Conservation (phyloP, 345 rosid genomes). For the Salix koriyanagi region DNA sequence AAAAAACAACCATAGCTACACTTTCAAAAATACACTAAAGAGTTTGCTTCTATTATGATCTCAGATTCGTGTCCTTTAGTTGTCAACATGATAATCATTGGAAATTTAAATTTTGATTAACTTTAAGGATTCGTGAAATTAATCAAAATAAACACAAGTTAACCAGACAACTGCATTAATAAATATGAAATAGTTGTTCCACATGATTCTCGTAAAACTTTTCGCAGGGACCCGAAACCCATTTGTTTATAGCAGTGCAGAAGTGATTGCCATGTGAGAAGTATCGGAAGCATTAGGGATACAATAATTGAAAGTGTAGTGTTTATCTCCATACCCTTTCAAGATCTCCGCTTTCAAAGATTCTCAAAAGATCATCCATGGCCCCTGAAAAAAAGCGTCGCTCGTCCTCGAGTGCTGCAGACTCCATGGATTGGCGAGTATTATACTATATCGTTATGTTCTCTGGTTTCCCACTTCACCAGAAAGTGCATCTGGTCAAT, state of each 20-base stretch:
- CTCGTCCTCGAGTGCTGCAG: neutral
- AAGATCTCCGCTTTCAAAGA: neutral
- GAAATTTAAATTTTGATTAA: too few relatives aligned
- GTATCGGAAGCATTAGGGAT: neutral
- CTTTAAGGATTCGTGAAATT: too few relatives aligned
- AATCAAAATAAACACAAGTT: too few relatives aligned
- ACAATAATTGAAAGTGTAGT: neutral
- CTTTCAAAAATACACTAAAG: too few relatives aligned
- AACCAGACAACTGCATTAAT: too few relatives aligned
- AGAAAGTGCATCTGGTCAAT: neutral
- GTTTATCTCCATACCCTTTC: neutral
- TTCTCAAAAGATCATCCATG: neutral
- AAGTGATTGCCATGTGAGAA: slow-evolving; percentile 6
- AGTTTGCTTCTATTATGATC: too few relatives aligned
- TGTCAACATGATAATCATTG: too few relatives aligned
- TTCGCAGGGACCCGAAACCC: neutral
- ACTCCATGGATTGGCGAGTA: neutral
- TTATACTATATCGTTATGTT: too few relatives aligned
- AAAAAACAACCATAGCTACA: fast-evolving
- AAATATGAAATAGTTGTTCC: too few relatives aligned
- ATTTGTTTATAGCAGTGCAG: neutral
- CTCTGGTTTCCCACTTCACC: neutral
- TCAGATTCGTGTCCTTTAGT: fast-evolving
- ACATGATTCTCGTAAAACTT: neutral
- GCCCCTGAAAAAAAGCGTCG: neutral